Conservation (phyloP, 2,329 filamentous ascomycete genomes). For the Fusarium heterosporum region DNA sequence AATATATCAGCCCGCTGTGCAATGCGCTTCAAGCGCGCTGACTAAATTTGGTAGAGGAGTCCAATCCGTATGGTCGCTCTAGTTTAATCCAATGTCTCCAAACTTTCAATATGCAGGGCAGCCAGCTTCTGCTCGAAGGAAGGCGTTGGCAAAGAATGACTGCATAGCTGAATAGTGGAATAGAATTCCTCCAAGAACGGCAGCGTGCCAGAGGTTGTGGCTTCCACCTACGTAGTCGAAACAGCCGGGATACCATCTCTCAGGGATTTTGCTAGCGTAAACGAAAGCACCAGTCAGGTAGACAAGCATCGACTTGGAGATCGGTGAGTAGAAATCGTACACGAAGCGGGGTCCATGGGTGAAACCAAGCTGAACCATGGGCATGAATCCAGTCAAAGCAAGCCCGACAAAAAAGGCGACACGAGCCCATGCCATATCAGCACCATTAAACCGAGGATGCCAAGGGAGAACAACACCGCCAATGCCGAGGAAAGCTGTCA, state of each 20-base stretch:
- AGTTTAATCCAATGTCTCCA: background rate
- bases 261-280: conserved; percentile 92
- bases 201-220: conserved; percentile 98
- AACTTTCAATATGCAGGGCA: conserved; percentile 63
- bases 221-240: conserved; percentile 97
- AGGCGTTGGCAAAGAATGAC: conserved; percentile 86
- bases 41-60: background rate
- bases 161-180: conserved; percentile 98
- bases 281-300: conserved; percentile 87
- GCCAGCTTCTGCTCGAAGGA: conserved; percentile 72
- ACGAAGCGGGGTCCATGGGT: conserved; percentile 84
- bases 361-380: conserved; percentile 83
- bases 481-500: conserved; percentile 84
- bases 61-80: background rate
- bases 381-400: conserved; percentile 87
- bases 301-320: conserved; percentile 86
- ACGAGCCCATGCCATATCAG: conserved; percentile 91
- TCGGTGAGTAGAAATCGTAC: conserved; percentile 88
- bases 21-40: background rate
- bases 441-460: conserved; percentile 93
- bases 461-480: conserved; percentile 93
- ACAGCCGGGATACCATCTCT: conserved; percentile 90
- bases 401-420: conserved; percentile 93
- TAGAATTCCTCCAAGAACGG: conserved; percentile 93
- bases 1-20: background rate